These are phyloP conservation scores for Coemansia sp. DNA, from an alignment of 192 early-diverging fungal species.

Conservation along the genomic window DNA sequence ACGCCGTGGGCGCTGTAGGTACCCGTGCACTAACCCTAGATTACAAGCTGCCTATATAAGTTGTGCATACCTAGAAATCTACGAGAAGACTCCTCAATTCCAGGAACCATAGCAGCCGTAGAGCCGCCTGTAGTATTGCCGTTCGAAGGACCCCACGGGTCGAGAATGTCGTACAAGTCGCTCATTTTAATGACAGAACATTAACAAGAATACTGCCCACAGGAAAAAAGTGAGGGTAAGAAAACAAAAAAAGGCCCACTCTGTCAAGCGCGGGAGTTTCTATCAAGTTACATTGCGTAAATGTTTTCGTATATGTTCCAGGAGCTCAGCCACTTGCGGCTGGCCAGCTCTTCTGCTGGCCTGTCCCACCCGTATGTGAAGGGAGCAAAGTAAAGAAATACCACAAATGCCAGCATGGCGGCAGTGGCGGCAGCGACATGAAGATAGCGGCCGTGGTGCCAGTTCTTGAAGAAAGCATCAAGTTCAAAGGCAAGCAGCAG, in stretches of 20 bases:
- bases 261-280: not conserved
- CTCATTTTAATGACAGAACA: constrained; percentile 30
- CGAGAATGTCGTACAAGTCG: constrained; percentile 55
- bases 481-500: constrained; percentile 71
- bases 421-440: constrained; percentile 46
- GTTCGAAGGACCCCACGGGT: constrained; percentile 49
- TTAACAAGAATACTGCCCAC: not conserved
- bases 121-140: not conserved
- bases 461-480: constrained; percentile 62
- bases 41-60: not conserved
- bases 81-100: constrained; percentile 20
- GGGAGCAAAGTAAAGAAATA: constrained; percentile 68
- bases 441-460: constrained; percentile 65
- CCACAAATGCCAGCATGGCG: constrained; percentile 19
- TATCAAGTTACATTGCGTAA: not conserved
- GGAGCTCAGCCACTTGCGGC: constrained; percentile 66
- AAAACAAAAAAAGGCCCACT: not conserved
- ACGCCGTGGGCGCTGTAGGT: not conserved
- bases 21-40: not conserved
- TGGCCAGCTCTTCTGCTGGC: constrained; percentile 57
- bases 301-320: constrained; percentile 73
- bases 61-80: constrained; percentile 37
- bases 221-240: not conserved
- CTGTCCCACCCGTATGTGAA: constrained; percentile 78
- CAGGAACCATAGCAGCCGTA: constrained; percentile 2